Evolutionary conservation across 371 early-diverging fungal genomes (phyloP), one percentile per base, ranked within the genome.

Genomic region (Phascolomyces articulosus): DNA sequence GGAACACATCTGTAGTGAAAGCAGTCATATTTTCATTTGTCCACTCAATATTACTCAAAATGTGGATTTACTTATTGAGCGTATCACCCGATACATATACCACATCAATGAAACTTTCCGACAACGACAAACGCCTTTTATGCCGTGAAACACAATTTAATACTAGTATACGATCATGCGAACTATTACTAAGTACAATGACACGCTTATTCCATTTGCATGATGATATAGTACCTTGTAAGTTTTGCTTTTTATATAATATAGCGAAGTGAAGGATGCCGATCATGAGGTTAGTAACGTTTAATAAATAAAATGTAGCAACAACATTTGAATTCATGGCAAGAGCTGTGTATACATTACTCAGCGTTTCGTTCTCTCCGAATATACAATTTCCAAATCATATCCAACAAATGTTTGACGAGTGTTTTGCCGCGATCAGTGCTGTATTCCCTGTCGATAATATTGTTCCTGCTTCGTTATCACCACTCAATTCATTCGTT

Each of bases 401-500:
- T 24, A 20, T 51, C n/a, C 51, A 24, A 13, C 23, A 51, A 23
- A 51, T 18, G 20, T 51, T 51, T 24, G n/a, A n/a, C 20, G 51
- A 51, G 15, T 51, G 51, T 27, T 59, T 44, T 20, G 47, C 18
- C 11, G 47, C 8, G 7, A 20, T 59, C 11, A 6, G 18, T 0
- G 13, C 24, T 9, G 20, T 61, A 8, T 53, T 61, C 11, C 62
- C 53, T 2, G 21, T 4, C 3, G 62, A 61, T 38, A 47, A 61
- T 24, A 28, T 28, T n/a, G 53, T 61, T 2, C 62, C 62, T 28
- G 13, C 62, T 20, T 40, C 53, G 11, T 28, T 61, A 23, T 61
- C 62, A 24, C 62, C 62, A 16, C 38, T 61, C 16, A n/a, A 15
- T n/a, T 28, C 54, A 4, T 61, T 38, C 24, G 18, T 51, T 18